Percentiles rank a stretch among this genome's conserved stretches.
Conservation (phyloP, 257 asterid species). For the Ilex aquifolium region DNA sequence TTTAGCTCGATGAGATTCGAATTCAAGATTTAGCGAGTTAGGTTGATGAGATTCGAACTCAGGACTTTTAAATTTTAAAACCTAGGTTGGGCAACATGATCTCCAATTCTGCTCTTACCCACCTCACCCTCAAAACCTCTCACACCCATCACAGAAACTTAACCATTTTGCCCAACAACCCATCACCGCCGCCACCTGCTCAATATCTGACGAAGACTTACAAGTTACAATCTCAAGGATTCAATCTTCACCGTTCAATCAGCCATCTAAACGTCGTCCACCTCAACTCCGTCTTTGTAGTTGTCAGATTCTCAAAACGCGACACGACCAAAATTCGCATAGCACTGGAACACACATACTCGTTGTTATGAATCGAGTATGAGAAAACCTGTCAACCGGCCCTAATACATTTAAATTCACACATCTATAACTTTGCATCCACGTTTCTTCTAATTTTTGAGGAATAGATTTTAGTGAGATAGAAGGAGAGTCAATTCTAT, state of each 20-base stretch:
- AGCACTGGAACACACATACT: constrained; percentile 85
- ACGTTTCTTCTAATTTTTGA: too few species aligned
- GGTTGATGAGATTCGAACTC: too few species aligned
- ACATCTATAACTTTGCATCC: too few species aligned
- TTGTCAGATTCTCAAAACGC: constrained; percentile 86
- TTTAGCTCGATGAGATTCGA: too few species aligned
- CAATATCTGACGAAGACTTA: constrained; percentile 56
- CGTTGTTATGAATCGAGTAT: constrained; percentile 73
- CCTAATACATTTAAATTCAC: too few species aligned
- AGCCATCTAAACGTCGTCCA: constrained; percentile 64
- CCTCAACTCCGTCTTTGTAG: constrained; percentile 69
- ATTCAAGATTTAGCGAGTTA: too few species aligned
- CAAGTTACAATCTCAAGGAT: constrained; percentile 72
- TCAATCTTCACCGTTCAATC: constrained; percentile 61
- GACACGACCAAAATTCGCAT: constrained; percentile 63
- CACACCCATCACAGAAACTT: constrained; percentile 20
- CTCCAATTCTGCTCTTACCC: constrained; percentile 21
- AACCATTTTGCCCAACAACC: constrained; percentile 29
- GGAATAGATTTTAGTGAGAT: too few species aligned
- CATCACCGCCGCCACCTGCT: constrained; percentile 9
- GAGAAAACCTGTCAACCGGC: constrained; percentile 58
- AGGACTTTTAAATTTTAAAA: too few species aligned
- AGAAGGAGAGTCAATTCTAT: too few species aligned
- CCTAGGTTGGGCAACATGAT: constrained; percentile 38
- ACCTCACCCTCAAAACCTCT: constrained; percentile 19